These are phyloP conservation scores for Raddia distichophylla DNA, from an alignment of 176 grass and related monocot genomes.

Conservation along the genomic window DNA sequence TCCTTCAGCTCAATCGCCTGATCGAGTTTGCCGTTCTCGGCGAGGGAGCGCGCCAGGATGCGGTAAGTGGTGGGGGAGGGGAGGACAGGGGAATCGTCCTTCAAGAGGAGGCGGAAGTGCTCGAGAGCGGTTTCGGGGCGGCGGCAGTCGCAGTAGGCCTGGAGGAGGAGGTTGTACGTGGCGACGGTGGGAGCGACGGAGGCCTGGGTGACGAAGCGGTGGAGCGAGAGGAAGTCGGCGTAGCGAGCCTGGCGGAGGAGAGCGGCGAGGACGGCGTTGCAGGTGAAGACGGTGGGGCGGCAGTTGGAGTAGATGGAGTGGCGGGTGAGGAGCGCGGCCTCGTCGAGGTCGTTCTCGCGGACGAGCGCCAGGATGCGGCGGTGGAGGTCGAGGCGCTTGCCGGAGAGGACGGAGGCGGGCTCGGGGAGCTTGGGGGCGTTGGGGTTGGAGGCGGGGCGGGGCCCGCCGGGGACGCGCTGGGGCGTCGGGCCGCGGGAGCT, in stretches of 20 bases:
- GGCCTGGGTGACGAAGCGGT: constrained; percentile 94
- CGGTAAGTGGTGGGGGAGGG: constrained; percentile 87
- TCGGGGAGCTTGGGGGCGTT: constrained; percentile 88
- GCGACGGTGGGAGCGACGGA: constrained; percentile 76
- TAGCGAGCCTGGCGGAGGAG: constrained; percentile 84
- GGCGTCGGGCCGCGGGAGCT: constrained; percentile 44
- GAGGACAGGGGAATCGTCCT: constrained; percentile 71
- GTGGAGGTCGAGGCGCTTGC: constrained; percentile 82
- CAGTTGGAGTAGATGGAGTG: constrained; percentile 99
- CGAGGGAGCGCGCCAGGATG: constrained; percentile 85
- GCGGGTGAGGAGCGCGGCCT: constrained; percentile 83
- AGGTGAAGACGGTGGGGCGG: constrained; percentile 86
- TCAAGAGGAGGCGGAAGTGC: constrained; percentile 82
- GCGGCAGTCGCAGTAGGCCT: constrained; percentile 84
- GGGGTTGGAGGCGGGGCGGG: constrained; percentile 55
- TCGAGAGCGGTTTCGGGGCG: constrained; percentile 80
- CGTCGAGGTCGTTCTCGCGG: constrained; percentile 87
- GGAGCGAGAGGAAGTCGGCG: constrained; percentile 78
- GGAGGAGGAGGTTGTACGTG: constrained; percentile 85
- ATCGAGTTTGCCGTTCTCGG: constrained; percentile 73
- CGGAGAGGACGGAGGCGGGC: constrained; percentile 67
- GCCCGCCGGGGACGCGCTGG: constrained; percentile 48
- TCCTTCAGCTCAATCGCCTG: constrained; percentile 81
- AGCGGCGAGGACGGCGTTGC: constrained; percentile 81
- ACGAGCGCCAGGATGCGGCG: constrained; percentile 77